Evolutionary conservation across 1,284 basidiomycete genomes (phyloP).

Genomic region (Schizophyllum amplum): DNA sequence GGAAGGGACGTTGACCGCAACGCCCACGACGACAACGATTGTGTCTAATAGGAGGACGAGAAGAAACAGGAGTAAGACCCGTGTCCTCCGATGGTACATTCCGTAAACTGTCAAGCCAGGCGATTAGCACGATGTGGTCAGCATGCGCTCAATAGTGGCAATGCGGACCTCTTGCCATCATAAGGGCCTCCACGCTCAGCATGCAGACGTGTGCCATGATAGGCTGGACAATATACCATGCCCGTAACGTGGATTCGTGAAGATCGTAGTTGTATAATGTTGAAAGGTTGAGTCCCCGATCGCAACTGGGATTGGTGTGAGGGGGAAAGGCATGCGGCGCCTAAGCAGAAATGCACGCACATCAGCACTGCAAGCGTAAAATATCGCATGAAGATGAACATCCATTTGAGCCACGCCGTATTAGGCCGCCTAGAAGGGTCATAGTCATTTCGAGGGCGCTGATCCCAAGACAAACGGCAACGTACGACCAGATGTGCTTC

Average conservation of each 20-base stretch:
- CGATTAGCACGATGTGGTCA: neutral
- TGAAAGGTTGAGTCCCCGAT: neutral
- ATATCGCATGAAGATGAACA: neutral
- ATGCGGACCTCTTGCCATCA: neutral
- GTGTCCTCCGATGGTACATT: neutral
- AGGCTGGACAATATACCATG: neutral
- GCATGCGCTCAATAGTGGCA: neutral
- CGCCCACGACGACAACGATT: neutral
- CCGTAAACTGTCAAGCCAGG: neutral
- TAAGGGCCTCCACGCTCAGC: neutral
- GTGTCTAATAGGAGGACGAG: neutral
- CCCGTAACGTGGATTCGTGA: neutral
- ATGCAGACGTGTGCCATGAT: neutral
- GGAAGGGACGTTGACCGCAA: neutral
- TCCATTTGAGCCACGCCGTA: neutral
- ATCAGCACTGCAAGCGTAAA: neutral
- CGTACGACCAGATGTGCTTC: neutral
- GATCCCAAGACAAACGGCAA: neutral
- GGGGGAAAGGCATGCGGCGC: neutral
- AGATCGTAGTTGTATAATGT: neutral
- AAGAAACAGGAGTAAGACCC: neutral
- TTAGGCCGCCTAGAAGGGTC: neutral
- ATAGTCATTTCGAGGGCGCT: too few relatives aligned
- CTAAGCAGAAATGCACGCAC: neutral
- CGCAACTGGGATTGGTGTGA: neutral